These are phyloP conservation scores for Phaeosphaeriaceae sp. DNA, from an alignment of 2,329 filamentous ascomycete species.

Conservation along the genomic window DNA sequence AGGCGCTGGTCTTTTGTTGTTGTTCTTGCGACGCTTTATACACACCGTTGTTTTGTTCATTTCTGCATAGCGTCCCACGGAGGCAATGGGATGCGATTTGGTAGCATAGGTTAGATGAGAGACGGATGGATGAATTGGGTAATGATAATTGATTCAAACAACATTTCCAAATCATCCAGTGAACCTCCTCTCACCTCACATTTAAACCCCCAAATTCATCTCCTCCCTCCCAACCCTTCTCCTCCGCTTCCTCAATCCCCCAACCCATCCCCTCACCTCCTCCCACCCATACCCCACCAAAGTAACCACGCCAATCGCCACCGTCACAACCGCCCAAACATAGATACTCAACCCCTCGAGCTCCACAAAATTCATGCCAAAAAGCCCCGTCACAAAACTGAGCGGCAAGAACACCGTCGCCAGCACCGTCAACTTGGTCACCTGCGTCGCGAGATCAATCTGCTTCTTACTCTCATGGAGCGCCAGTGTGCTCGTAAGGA, in stretches of 20 bases:
- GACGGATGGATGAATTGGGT: background rate
- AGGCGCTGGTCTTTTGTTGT: background rate
- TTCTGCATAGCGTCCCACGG: background rate
- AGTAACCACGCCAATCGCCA: slow-evolving; percentile 6
- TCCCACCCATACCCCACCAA: slow-evolving; percentile 8
- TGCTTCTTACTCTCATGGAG: slow-evolving; percentile 10
- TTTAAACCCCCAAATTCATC: background rate
- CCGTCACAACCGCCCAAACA: slow-evolving; percentile 11
- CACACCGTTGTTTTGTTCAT: background rate
- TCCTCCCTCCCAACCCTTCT: background rate
- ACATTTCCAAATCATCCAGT: background rate
- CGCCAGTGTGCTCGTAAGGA: background rate
- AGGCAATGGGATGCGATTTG: background rate
- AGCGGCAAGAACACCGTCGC: slow-evolving; percentile 11
- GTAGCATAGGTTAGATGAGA: background rate
- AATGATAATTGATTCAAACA: slow-evolving; percentile 1
- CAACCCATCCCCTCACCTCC: background rate
- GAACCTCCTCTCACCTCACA: background rate
- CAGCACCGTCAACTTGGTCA: slow-evolving; percentile 8
- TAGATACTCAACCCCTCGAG: slow-evolving; percentile 7
- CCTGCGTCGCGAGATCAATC: slow-evolving; percentile 9
- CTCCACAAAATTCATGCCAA: slow-evolving; percentile 14
- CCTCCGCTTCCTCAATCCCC: background rate
- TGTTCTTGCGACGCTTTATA: background rate
- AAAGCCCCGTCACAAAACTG: slow-evolving; percentile 6